Conservation (phyloP, 2,329 filamentous ascomycete genomes). For the Exophiala aquamarina region DNA sequence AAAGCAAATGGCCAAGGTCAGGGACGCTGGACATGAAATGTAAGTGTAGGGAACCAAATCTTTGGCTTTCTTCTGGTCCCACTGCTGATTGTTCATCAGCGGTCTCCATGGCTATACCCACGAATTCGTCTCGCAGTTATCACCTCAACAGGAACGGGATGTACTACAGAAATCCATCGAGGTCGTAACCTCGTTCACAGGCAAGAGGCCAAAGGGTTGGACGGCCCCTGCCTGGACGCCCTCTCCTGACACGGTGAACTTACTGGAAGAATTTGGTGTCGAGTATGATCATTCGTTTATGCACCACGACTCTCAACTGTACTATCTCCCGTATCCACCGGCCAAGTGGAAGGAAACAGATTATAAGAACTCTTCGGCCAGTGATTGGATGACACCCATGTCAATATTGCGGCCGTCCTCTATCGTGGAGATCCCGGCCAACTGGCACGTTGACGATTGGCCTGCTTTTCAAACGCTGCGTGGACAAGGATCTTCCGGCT, state of each 20-base stretch:
- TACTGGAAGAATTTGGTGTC: slow-evolving; percentile 44
- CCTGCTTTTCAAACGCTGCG: slow-evolving; percentile 40
- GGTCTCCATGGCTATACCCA: slow-evolving; percentile 47
- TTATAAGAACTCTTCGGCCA: slow-evolving; percentile 22
- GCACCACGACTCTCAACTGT: slow-evolving; percentile 44
- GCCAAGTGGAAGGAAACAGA: slow-evolving; percentile 19
- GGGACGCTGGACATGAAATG: slow-evolving; percentile 45
- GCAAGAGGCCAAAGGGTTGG: slow-evolving; percentile 44
- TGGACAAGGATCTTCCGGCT: slow-evolving; percentile 27
- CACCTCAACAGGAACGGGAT: slow-evolving; percentile 36
- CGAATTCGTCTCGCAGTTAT: slow-evolving; percentile 36
- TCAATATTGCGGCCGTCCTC: slow-evolving; percentile 39
- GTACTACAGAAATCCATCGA: slow-evolving; percentile 41
- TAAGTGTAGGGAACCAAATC: slow-evolving; percentile 30
- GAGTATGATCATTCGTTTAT: slow-evolving; percentile 51
- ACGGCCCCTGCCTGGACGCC: slow-evolving; percentile 47
- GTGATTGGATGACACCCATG: slow-evolving; percentile 33
- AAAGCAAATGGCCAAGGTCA: slow-evolving; percentile 41
- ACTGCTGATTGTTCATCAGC: slow-evolving; percentile 13
- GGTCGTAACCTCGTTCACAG: slow-evolving; percentile 38
- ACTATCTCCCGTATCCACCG: slow-evolving; percentile 18
- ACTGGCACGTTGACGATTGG: slow-evolving; percentile 51
- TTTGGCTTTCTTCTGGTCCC: slow-evolving; percentile 24
- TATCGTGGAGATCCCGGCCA: slow-evolving; percentile 48
- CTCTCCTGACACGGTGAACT: slow-evolving; percentile 35